Evolutionary conservation across 1,284 basidiomycete genomes (phyloP), one percentile per base, ranked within the genome.

Genomic region (Xerocomus cyaneibrunnescens): DNA sequence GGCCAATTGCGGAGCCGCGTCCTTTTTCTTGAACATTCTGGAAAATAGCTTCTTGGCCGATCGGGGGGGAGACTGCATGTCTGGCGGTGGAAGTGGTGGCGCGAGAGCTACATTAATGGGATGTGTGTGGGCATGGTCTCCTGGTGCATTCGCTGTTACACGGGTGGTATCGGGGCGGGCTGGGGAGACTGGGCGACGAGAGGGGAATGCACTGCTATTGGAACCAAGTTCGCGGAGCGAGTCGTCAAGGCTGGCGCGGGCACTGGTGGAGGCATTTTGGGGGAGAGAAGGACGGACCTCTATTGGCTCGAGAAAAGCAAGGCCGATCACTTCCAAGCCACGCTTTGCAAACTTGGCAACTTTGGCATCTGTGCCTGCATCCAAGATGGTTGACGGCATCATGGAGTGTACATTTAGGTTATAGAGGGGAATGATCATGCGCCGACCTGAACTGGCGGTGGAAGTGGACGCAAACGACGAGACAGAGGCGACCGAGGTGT

Each of bases 381-480:
- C 93, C 28, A 92, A 84, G 51, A 97, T 87, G 27, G 87, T 86
- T 56, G 95, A 95, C 10, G 93, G 88, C 76, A 96, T 81, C 51
- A 98, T 92, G 58, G 92, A 92, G 72, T 99, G 95, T 3, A 89
- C 91, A 49, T 91, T 87, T 30, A 98, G 80, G 64, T 96, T 98
- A 75, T 97, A 98, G 14, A 98, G 78, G 0, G 96, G 95, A 43
- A 94, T 88, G 59, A 98, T 94, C 60, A 87, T 85, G 42, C 91
- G 78, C 19, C 86, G 75, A 19, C 76, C 74, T 5, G 77, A 73
- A 3, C 76, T 69, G 6, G 72, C 61, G 2, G 79, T 78, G 30
- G 79, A 70, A 1, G 75, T 69, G 12, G 83, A 81, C 21, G 76
- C 59, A 55, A 81, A 75, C 0, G 84, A 86, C 4, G 80, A 75